Evolutionary conservation across 495 filamentous ascomycete species (phyloP).

Genomic region (Geoglossum glabrum): DNA sequence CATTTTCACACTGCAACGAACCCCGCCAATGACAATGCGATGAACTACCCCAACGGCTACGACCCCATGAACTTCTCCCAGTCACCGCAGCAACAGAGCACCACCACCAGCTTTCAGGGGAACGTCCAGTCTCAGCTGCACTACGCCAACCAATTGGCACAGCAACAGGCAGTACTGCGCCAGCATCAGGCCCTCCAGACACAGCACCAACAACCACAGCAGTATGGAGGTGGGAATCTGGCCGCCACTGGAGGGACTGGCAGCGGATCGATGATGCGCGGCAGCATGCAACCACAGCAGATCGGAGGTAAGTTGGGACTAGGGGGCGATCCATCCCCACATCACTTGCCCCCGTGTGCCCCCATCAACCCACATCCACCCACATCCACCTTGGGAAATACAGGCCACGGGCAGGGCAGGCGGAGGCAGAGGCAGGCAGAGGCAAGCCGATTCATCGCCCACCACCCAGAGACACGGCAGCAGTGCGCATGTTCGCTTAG

Average conservation of each 20-base stretch:
- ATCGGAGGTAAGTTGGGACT: conserved; percentile 1
- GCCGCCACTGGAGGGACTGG: neutral
- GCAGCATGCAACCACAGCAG: neutral
- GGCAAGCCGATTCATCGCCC: too few species aligned
- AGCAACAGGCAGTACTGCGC: conserved; percentile 8
- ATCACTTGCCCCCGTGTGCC: too few species aligned
- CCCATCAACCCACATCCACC: too few species aligned
- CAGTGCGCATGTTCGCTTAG: conserved; percentile 11
- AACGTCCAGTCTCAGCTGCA: neutral
- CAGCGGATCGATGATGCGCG: neutral
- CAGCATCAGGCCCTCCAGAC: conserved; percentile 10
- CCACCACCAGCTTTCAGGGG: neutral
- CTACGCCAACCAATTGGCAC: neutral
- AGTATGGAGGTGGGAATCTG: neutral
- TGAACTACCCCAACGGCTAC: conserved; percentile 6
- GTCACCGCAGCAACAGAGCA: conserved; percentile 1
- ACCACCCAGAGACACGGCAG: conserved; percentile 16
- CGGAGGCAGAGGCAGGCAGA: neutral
- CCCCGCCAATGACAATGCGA: conserved; percentile 1
- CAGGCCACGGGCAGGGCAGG: neutral
- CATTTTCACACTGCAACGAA: neutral
- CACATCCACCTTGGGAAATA: neutral
- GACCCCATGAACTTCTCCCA: conserved; percentile 3
- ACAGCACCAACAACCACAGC: conserved; percentile 25
- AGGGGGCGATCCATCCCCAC: neutral